phyloP scores from a whole-genome alignment of 106 monocot species.

The Vanilla planifolia region DNA sequence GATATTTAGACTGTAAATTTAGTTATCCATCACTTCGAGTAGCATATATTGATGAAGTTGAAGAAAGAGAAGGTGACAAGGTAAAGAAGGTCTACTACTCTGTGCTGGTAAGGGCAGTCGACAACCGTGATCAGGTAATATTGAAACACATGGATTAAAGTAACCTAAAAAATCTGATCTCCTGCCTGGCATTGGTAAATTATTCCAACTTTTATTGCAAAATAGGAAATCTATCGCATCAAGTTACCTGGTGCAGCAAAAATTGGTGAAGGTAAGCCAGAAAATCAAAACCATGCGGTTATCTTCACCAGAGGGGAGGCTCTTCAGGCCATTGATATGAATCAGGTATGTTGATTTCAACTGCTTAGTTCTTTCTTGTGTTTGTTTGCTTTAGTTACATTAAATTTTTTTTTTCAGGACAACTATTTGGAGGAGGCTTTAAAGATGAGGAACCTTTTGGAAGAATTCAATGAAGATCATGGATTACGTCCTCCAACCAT shows the following conservation, averaged over 20 bases:
- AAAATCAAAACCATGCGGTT: conserved; percentile 99
- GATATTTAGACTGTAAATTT: conserved; percentile 13
- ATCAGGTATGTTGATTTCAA: conserved; percentile 47
- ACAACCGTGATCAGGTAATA: conserved; percentile 93
- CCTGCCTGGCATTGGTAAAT: conserved; percentile 7
- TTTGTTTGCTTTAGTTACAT: neutral
- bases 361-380: neutral
- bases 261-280: conserved; percentile 98
- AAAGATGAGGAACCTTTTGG: conserved; percentile 97
- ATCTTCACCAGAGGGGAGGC: conserved; percentile 98
- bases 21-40: conserved; percentile 93
- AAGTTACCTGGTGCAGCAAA: conserved; percentile 87
- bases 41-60: conserved; percentile 99
- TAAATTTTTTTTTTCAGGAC: conserved; percentile 39
- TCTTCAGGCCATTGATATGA: conserved; percentile 99
- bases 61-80: conserved; percentile 86
- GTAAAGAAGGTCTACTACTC: conserved; percentile 98
- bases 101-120: conserved; percentile 96
- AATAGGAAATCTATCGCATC: conserved; percentile 97
- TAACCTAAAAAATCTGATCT: neutral
- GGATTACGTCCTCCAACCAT: conserved; percentile 89
- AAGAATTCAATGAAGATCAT: conserved; percentile 97
- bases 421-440: conserved; percentile 98
- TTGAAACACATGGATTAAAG: conserved; percentile 2
- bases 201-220: conserved; percentile 15